A percentile compares a stretch with the other conserved stretches of the same genome.
Conservation (phyloP, 495 filamentous ascomycete species). For the Tuber magnatum region DNA sequence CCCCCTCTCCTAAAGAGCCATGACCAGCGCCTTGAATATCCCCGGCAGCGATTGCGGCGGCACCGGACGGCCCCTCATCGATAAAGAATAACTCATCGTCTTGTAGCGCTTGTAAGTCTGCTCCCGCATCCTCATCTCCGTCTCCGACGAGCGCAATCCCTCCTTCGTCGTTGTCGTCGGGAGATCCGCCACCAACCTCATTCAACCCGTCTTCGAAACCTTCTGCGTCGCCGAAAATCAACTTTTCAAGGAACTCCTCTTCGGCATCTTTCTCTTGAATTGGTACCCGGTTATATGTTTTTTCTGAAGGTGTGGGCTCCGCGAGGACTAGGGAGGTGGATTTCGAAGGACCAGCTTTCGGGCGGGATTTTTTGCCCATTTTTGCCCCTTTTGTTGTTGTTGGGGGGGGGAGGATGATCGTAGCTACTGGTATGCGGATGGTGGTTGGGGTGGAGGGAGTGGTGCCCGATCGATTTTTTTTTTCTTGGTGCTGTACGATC, state of each 20-base stretch:
- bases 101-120: conserved; percentile 30
- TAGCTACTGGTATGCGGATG: neutral
- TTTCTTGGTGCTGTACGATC: neutral
- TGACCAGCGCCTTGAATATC: conserved; percentile 28
- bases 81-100: conserved; percentile 33
- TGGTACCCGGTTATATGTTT: neutral
- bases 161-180: conserved; percentile 33
- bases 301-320: neutral
- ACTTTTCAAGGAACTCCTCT: conserved; percentile 73
- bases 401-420: neutral
- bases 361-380: neutral
- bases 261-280: conserved; percentile 56
- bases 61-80: conserved; percentile 7
- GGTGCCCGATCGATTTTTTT: neutral
- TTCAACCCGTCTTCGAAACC: conserved; percentile 65
- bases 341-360: neutral
- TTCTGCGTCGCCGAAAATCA: conserved; percentile 78
- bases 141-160: conserved; percentile 35
- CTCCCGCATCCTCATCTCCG: conserved; percentile 11
- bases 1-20: conserved; percentile 24
- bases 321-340: neutral
- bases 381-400: neutral
- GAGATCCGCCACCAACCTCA: conserved; percentile 33
- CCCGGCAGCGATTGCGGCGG: conserved; percentile 9
- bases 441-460: neutral